Evolutionary conservation across 2,329 filamentous ascomycete species (phyloP).

Genomic region (Pseudogymnoascus sp.): DNA sequence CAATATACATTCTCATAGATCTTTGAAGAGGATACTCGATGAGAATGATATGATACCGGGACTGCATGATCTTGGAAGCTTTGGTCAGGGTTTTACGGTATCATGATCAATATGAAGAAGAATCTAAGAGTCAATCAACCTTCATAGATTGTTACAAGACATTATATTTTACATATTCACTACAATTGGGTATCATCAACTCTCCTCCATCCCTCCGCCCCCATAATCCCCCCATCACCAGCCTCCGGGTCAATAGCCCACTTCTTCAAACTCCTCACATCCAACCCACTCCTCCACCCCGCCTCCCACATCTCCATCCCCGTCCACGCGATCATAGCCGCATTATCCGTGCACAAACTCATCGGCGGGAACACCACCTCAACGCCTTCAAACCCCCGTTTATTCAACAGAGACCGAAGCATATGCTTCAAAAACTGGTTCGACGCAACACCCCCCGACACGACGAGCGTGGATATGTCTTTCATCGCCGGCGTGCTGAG

Average conservation of each 20-base stretch:
- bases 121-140: neutral
- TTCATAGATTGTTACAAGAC: neutral
- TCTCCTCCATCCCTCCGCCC: constrained; percentile 42
- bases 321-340: constrained; percentile 94
- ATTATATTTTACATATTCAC: constrained; percentile 6
- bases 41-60: neutral
- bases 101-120: neutral
- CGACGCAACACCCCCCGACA: constrained; percentile 84
- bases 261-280: constrained; percentile 51
- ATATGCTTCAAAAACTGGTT: constrained; percentile 72
- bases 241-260: constrained; percentile 63
- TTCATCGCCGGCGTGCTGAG: constrained; percentile 33
- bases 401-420: constrained; percentile 46
- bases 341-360: constrained; percentile 83
- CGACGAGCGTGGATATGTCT: constrained; percentile 54
- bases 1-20: neutral
- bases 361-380: constrained; percentile 65
- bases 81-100: neutral
- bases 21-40: neutral
- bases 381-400: constrained; percentile 55
- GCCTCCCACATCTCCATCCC: constrained; percentile 84
- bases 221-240: constrained; percentile 59
- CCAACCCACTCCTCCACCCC: constrained; percentile 59
- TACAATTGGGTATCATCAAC: constrained; percentile 10
- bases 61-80: neutral